Evolutionary conservation across 192 early-diverging fungal species (phyloP), one percentile per base, ranked within the genome.

Genomic region (Gonapodya sp.): DNA sequence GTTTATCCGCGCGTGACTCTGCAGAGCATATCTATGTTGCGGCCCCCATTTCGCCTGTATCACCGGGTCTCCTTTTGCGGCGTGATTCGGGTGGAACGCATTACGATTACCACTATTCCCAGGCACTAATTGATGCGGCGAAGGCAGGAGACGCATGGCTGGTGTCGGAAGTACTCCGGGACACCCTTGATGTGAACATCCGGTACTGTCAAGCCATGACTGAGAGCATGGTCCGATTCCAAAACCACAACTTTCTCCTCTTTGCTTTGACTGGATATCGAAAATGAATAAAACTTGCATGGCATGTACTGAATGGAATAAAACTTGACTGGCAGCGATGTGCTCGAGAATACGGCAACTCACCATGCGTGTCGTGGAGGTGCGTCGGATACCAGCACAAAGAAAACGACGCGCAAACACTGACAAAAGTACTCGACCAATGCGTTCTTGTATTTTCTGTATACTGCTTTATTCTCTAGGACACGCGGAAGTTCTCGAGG

Each of bases 291-390:
- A n/a, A n/a, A n/a, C n/a, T n/a, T n/a, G n/a, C n/a, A n/a, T n/a
- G n/a, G n/a, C n/a, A n/a, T n/a, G n/a, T n/a, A n/a, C n/a, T n/a
- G n/a, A n/a, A n/a, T n/a, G n/a, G n/a, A n/a, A n/a, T n/a, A n/a
- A n/a, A n/a, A n/a, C n/a, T n/a, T n/a, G n/a, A n/a, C n/a, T n/a
- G n/a, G n/a, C 0, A 86, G 85, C 31, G 86, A 88, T 77, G 36
- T 84, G 32, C 83, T 85, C 18, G 84, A 88, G 64, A 83, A 87
- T 74, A 86, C 86, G n/a, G 79, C 82, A 16, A 77, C 87, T 18
- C 87, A 88, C 79, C 80, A 84, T 1, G 87, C 87, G 2, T 81
- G 81, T n/a, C 31, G 83, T 36, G 79, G 31, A n/a, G 35, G 83
- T 83, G 79, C 1, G 80, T 30, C 14, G 32, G n/a, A n/a, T n/a